These are phyloP conservation scores for Blastocystis sp. DNA, from an alignment of 352 stramenopile genomes.

Conservation along the genomic window DNA sequence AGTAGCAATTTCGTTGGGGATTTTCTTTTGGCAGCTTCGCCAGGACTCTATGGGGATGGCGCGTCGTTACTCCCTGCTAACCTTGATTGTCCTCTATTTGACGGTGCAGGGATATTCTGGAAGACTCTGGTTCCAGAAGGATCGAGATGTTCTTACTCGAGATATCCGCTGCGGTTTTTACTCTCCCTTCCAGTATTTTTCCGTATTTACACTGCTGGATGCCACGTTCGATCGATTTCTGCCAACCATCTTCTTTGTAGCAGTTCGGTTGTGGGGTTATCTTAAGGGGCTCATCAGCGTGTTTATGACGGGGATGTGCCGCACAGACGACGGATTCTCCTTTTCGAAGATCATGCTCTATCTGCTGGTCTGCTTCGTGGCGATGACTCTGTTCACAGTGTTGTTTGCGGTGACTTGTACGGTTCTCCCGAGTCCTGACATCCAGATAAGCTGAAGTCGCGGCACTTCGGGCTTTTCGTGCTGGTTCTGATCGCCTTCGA, in stretches of 20 bases:
- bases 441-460: neutral
- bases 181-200: neutral
- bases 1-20: neutral
- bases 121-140: neutral
- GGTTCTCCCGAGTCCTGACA: neutral
- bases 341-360: slow-evolving; percentile 4
- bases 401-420: slow-evolving; percentile 10
- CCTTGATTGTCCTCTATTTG: neutral
- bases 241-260: slow-evolving; percentile 20
- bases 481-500: neutral
- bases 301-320: slow-evolving; percentile 16
- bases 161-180: slow-evolving; percentile 10
- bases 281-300: neutral
- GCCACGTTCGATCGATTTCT: neutral
- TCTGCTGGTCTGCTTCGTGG: neutral
- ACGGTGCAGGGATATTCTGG: neutral
- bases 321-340: neutral
- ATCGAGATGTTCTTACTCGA: neutral
- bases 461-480: neutral
- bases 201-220: neutral
- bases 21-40: slow-evolving; percentile 6
- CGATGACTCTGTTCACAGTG: neutral
- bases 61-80: neutral
- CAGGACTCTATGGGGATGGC: neutral
- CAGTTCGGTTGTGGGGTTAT: neutral